Percentiles rank a stretch among this genome's conserved stretches.
Evolutionary conservation across 192 early-diverging fungal species (phyloP).

Genomic region (Cetraspora pellucida): DNA sequence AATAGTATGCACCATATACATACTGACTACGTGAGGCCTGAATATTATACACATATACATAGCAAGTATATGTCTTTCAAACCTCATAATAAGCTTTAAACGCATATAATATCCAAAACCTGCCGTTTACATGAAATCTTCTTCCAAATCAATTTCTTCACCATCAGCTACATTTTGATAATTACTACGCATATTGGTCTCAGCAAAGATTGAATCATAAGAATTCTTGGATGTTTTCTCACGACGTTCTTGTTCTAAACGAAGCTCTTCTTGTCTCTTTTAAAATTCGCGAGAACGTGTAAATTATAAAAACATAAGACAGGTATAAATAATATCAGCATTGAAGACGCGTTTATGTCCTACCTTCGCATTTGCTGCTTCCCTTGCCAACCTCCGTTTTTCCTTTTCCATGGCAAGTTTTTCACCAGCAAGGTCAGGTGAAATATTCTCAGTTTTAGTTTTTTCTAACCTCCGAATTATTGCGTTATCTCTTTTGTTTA

Average conservation of each 20-base stretch:
- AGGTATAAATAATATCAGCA: not conserved
- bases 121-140: slow-evolving; percentile 63
- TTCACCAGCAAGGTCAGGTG: slow-evolving; percentile 78
- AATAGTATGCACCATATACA: too few relatives aligned
- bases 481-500: slow-evolving; percentile 75
- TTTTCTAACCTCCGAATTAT: slow-evolving; percentile 95
- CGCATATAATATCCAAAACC: not conserved
- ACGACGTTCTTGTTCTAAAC: slow-evolving; percentile 42
- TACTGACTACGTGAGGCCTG: too few relatives aligned
- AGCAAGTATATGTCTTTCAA: too few relatives aligned
- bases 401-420: slow-evolving; percentile 63
- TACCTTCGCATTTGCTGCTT: slow-evolving; percentile 44
- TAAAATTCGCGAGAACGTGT: not conserved
- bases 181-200: slow-evolving; percentile 57
- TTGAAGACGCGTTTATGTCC: not conserved
- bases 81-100: too few relatives aligned
- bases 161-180: slow-evolving; percentile 52
- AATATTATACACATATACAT: too few relatives aligned
- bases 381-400: slow-evolving; percentile 36
- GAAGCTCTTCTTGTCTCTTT: slow-evolving; percentile 47
- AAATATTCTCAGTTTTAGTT: slow-evolving; percentile 69
- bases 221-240: slow-evolving; percentile 48
- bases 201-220: slow-evolving; percentile 56
- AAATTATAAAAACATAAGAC: not conserved
- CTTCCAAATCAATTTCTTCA: slow-evolving; percentile 57